Evolutionary conservation across 768 basidiomycete genomes (phyloP), one percentile per base, ranked within the genome.

Genomic region (Sarcomyxa edulis): DNA sequence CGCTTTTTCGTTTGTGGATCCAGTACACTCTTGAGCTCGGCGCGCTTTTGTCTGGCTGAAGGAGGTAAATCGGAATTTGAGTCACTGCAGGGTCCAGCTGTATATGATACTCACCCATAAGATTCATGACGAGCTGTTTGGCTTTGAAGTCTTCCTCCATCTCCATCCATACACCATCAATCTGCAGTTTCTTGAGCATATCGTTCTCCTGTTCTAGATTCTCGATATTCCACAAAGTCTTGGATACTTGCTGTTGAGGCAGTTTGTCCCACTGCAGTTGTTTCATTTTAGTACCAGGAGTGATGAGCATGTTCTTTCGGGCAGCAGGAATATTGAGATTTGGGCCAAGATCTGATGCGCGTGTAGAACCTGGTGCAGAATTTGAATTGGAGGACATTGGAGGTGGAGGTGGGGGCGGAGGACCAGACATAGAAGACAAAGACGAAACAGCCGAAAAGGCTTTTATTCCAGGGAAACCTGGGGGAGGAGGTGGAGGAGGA

Each of bases 141-240:
- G 93, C 93, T 55, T 93, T 91, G 68, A 99, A 99, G 56, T 93
- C 93, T 53, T 95, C 86, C 58, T 98, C 93, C 87, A 99, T 97
- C 64, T 93, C 84, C 52, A 73, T 74, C 85, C 93, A 97, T 10
- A 99, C 80, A 30, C 93, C 90, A 51, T 92, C 88, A 35, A 67
- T 61, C 51, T 85, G 82, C 32, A 99, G 62, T 59, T 87, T 88
- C 57, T 79, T 72, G 29, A 92, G 61, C 73, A 92, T 89, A 48
- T 88, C 82, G 44, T 76, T 68, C 53, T 91, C 88, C 52, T 79
- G 81, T 48, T 78, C 66, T 2, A 74, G 62, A 42, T 71, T 59
- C 43, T 90, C 87, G 26, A 74, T 73, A 37, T 71, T 84, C 87
- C 92, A 99, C 10, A 97, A 65, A 0, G 94, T 98, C 55, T 84